Conservation (phyloP, 2,329 filamentous ascomycete species). For the Talaromyces pinophilus region DNA sequence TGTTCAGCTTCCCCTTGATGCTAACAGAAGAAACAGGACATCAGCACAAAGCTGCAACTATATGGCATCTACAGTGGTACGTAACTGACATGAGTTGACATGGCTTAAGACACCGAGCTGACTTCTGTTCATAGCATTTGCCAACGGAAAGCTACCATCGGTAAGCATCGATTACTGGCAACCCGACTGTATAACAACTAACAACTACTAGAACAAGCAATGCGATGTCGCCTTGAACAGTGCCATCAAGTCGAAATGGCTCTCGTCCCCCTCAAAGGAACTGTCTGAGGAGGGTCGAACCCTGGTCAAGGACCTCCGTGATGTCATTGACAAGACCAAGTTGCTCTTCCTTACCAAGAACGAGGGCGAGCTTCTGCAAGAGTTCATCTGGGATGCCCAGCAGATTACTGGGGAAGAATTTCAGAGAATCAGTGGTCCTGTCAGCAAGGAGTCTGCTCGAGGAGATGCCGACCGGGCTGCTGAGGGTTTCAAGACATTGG, state of each 20-base stretch:
- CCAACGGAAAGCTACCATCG: slow-evolving; percentile 86
- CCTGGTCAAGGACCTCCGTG: slow-evolving; percentile 74
- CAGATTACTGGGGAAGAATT: slow-evolving; percentile 67
- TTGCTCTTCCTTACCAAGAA: slow-evolving; percentile 88
- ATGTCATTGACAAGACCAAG: slow-evolving; percentile 83
- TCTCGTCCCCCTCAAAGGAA: slow-evolving; percentile 70
- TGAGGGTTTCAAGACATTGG: slow-evolving; percentile 82
- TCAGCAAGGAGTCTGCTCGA: slow-evolving; percentile 74
- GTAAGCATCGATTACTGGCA: slow-evolving; percentile 52
- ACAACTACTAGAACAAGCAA: slow-evolving; percentile 72
- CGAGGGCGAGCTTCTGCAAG: slow-evolving; percentile 87
- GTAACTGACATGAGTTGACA: not conserved
- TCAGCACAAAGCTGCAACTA: slow-evolving; percentile 91
- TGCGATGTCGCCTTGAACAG: slow-evolving; percentile 94
- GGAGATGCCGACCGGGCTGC: slow-evolving; percentile 82
- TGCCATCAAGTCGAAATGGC: slow-evolving; percentile 69
- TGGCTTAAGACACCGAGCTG: not conserved
- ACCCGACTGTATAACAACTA: not conserved
- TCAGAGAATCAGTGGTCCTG: slow-evolving; percentile 62
- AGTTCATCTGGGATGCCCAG: slow-evolving; percentile 94
- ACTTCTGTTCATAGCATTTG: slow-evolving; percentile 63
- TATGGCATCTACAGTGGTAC: slow-evolving; percentile 79
- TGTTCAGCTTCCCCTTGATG: not conserved
- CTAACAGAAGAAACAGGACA: slow-evolving; percentile 53
- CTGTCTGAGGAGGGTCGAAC: slow-evolving; percentile 79